Evolutionary conservation across 257 asterid species (phyloP), one percentile per base, ranked within the genome.

Genomic region (Osmanthus fragrans): DNA sequence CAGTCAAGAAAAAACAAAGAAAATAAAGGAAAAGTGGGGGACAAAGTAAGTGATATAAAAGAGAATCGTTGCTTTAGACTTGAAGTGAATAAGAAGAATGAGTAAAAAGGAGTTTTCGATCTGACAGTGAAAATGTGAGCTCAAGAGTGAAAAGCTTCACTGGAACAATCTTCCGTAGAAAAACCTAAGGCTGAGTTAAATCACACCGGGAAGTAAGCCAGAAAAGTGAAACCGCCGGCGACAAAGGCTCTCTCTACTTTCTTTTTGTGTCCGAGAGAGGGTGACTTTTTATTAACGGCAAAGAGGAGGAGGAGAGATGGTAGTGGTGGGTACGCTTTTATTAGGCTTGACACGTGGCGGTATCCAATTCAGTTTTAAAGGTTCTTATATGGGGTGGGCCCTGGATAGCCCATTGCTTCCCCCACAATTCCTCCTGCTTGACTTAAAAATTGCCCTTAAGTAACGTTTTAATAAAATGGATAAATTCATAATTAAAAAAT

Each of bases 211-310:
- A 45, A 11, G 25, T 0, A 33, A 45, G 79, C 66, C 56, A 79
- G 51, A 70, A 80, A 78, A 75, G 49, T 54, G 71, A 77, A 36
- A 13, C 18, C 18, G 16, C 51, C 51, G 51, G 51, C 51, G 51
- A 12, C 51, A 5, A 12, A 42, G 18, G 51, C 82, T 77, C 83
- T 80, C 83, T 74, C 42, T 60, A 73, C 36, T 75, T 68, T 83
- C 82, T 80, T 42, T 80, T 2, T 73, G 81, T 30, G 71, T 73
- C 67, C 71, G 69, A 73, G 84, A 56, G 75, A 63, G 51, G 18
- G 15, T 42, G 85, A 71, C 84, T 58, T 63, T 82, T 85, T 85
- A 81, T 87, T 85, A 88, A 90, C 87, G 88, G 88, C 84, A 79
- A 82, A 77, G 81, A 75, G 54, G 47, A 51, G 56, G 45, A 79